Base-by-base conservation (phyloP, 2,329 filamentous ascomycete genomes). In the Beauveria pseudobassiana region DNA sequence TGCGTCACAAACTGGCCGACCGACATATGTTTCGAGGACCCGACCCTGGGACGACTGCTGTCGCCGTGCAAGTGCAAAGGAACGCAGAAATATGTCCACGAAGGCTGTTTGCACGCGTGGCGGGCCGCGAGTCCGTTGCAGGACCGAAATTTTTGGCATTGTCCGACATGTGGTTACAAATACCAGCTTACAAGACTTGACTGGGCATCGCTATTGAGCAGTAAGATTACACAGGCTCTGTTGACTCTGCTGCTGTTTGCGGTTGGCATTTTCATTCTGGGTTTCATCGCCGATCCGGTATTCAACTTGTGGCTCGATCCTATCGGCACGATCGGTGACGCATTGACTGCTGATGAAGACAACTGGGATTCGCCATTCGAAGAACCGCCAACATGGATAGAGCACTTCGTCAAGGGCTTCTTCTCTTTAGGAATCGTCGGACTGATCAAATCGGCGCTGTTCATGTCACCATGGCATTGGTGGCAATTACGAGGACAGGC, bases 61-160 rank as follows among this genome's bases (percentile, higher is more conserved):
- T 89, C 89, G 59, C 95, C 95, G 42, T 99, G 95, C 80, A 87
- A 88, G 76, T 99, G 95, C 82, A 96, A 91, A 77, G 95, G 95
- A 58, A 91, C 90, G 45, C 90, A 93, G 68, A 90, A 90, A 76
- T 97, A 96, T 75, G 92, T 98, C 26, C 95, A 99, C 73, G 91
- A 97, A 74, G 89, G 87, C 34, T 99, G 95, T 71, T 80, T 99
- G 54, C 85, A 89, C 69, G 81, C 84, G 12, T 98, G 93, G 91
- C 85, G 95, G 67, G 82, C 87, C 65, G 83, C 90, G 49, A 86
- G 91, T 70, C 88, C 90, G 0, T 70, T 74, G 30, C 75, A 74
- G 69, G 81, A 78, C 38, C 83, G 89, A 62, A 91, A 93, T 68
- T 96, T 87, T 72, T 96, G 88, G 85, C 83, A 90, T 69, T 98